Base-by-base conservation (phyloP, 768 basidiomycete species). In the Nidularia pulvinata region DNA sequence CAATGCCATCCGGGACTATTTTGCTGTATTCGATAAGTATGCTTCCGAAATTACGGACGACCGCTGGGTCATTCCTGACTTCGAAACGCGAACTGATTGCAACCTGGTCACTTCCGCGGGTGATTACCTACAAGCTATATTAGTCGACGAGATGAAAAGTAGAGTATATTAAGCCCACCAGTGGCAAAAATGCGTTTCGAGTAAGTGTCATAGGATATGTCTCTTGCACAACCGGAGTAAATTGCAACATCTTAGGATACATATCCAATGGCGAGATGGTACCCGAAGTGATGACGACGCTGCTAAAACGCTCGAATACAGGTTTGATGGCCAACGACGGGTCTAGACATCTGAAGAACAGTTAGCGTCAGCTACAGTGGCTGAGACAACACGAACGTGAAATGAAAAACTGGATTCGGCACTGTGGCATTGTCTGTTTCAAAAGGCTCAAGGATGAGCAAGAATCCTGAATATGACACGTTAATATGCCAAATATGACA, bases 161-260 rank as follows among this genome's bases (percentile, higher is more conserved):
- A 19, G 49, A 46, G 52, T 53, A 33, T 25, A 33, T 30, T 16
- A 33, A 33, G 70, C 86, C 54, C 50, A 94, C 96, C 72, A 98
- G 73, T 11, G 97, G 97, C 58, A 99, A 70, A 73, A 99, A 99
- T 33, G 95, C 94, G 64, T 98, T 96, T 57, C 97, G 83, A 10
- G 93, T 91, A 44, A 99, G 79, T 16, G 97, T 95, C 97, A 99
- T 99, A 1, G 96, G 84, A 72, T 99, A 99, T 1, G 91, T 93
- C 69, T 98, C 95, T 73, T 95, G 91, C 5, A 98, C 91, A 16
- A 96, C 95, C 2, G 97, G 95, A 14, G 92, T 93, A 70, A 99
- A 99, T 60, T 95, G 93, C 33, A 99, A 79, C 92, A 99, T 99
- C 73, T 98, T 99, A 10, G 97, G 97, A 69, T 99, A 99, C 97